Percentiles rank a stretch among this genome's conserved stretches.
phyloP scores from a whole-genome alignment of 139 green algal genomes.

The Closterium sp. region DNA sequence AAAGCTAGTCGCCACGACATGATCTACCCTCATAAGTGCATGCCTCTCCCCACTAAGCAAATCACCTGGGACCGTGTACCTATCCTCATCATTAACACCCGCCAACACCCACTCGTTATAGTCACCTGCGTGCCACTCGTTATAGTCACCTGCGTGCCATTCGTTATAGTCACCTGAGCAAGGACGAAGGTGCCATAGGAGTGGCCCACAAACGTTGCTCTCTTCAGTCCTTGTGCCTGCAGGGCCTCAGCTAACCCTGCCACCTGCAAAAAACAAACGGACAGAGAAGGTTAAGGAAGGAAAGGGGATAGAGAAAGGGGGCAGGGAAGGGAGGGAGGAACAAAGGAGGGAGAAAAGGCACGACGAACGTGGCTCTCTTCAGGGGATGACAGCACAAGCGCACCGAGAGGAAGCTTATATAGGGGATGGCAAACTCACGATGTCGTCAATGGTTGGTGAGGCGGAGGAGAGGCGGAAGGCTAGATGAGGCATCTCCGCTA shows the following conservation, averaged over 20 bases:
- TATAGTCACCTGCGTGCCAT: not conserved
- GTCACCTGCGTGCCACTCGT: too few species aligned
- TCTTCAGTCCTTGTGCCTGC: not conserved
- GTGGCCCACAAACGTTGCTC: conserved; percentile 37
- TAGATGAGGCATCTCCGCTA: not conserved
- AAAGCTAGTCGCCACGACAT: too few species aligned
- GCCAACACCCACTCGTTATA: not conserved
- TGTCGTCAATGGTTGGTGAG: not conserved
- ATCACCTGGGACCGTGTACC: too few species aligned
- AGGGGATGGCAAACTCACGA: not conserved
- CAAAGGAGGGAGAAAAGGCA: too few species aligned
- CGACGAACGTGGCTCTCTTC: too few species aligned
- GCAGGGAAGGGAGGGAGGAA: too few species aligned
- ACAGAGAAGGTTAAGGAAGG: too few species aligned
- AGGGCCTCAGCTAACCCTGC: conserved; percentile 14
- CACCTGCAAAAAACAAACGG: conserved; percentile 14
- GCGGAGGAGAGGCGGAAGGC: not conserved
- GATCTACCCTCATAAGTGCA: too few species aligned
- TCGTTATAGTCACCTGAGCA: conserved; percentile 2
- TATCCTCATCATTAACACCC: not conserved
- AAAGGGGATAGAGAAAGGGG: too few species aligned
- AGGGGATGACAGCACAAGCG: too few species aligned
- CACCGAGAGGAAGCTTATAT: not conserved
- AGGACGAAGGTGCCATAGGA: conserved; percentile 41
- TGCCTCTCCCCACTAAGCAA: too few species aligned